phyloP scores from a whole-genome alignment of 2,329 filamentous ascomycete genomes.

The Beauveria varroae region DNA sequence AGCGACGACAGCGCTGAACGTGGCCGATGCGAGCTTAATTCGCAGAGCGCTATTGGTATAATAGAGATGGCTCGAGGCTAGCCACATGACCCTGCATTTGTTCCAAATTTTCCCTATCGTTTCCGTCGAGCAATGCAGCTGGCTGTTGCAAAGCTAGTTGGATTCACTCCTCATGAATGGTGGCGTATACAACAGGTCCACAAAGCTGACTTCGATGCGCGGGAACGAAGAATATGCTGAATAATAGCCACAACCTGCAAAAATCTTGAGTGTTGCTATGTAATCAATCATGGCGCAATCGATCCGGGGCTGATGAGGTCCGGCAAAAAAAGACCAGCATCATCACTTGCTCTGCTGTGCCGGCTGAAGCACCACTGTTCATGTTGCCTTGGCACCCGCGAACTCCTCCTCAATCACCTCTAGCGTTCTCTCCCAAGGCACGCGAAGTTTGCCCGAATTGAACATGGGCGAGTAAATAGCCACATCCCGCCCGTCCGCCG shows the following conservation, averaged over 20 bases:
- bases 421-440: slow-evolving; percentile 17
- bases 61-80: background rate
- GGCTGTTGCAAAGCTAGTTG: too few species aligned
- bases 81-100: background rate
- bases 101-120: background rate
- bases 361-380: background rate
- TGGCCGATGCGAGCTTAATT: background rate
- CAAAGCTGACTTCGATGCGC: background rate
- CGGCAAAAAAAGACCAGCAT: background rate
- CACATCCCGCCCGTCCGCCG: background rate
- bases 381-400: background rate
- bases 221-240: background rate
- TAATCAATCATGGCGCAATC: background rate
- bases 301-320: background rate
- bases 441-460: slow-evolving; percentile 18
- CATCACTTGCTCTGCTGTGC: background rate
- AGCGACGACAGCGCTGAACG: background rate
- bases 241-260: background rate
- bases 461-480: slow-evolving; percentile 18
- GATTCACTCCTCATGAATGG: too few species aligned
- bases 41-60: background rate
- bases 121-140: background rate
- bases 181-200: background rate
- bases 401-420: slow-evolving; percentile 4
- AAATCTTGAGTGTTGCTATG: background rate